Base-by-base conservation (phyloP, 805 yeast genomes). In the Yarrowia alimentaria region DNA sequence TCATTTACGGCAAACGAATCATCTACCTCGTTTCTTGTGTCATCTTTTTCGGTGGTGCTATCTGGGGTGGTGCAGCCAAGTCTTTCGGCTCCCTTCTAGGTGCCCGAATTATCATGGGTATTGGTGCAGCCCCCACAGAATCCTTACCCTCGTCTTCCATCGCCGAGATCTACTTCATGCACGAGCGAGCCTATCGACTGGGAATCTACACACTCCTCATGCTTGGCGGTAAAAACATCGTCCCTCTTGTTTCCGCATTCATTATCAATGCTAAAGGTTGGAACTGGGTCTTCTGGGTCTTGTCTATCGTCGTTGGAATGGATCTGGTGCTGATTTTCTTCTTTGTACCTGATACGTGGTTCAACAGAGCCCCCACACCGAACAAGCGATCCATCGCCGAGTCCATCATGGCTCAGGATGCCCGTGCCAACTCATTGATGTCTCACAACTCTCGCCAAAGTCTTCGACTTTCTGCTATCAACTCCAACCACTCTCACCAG, bases 331-430 rank as follows among this genome's bases (percentile, higher is more conserved):
- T 72, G 21, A 73, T 77, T 11, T 73, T 71, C 52, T 58, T 79
- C 10, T 79, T 78, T 60, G 83, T 78, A 16, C 85, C 84, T 3
- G 85, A 80, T 53, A 80, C 85, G 1, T 79, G 76, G 63, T 79
- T 81, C 81, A 78, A 75, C 53, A 68, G 85, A 52, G 61, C 75
- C 1, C 81, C 82, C 5, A 67, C 69, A 1, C 75, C 74, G 2
- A 68, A 67, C 55, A 73, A 75, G 56, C 64, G 77, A 54, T 74
- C 79, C 3, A 57, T 64, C 16, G 62, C 65, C 50, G 84, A 79
- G 61, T 68, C 80, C 2, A 66, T 66, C 38, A 67, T 67, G 16
- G 83, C 81, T 1, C 64, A 69, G 54, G 66, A 62, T 28, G 74
- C 67, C 2, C 60, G 70, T 13, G 57, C 60, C n/a, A 52, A 54